A percentile compares a stretch with the other conserved stretches of the same genome.
Evolutionary conservation across 768 basidiomycete species (phyloP).

Genomic region (Rhodotorula diobovata): DNA sequence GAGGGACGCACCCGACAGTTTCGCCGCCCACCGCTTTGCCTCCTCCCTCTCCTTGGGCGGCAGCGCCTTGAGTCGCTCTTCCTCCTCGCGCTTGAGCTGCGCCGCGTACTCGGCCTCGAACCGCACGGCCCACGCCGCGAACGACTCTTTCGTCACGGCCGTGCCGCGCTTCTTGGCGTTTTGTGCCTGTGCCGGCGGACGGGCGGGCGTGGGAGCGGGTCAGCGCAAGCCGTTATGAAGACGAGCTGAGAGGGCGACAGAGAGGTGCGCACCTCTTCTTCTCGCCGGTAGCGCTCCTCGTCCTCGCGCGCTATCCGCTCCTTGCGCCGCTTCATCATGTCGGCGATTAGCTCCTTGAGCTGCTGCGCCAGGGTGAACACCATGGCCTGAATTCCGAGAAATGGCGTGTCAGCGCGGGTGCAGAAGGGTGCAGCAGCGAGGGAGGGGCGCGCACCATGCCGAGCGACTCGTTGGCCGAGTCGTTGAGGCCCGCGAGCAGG

Average conservation of each 20-base stretch:
- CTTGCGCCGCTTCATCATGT: slow-evolving; percentile 59
- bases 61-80: slow-evolving; percentile 66
- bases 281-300: slow-evolving; percentile 66
- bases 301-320: slow-evolving; percentile 61
- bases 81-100: slow-evolving; percentile 66
- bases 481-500: slow-evolving; percentile 12
- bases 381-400: slow-evolving; percentile 62
- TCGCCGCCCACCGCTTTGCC: slow-evolving; percentile 59
- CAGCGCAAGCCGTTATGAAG: no score
- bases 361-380: slow-evolving; percentile 88
- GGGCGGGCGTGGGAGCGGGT: neutral
- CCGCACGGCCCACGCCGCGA: slow-evolving; percentile 70
- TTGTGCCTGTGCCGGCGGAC: slow-evolving; percentile 54
- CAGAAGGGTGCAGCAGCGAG: neutral
- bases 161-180: slow-evolving; percentile 83
- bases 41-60: slow-evolving; percentile 82
- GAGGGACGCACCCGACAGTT: slow-evolving; percentile 62
- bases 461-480: slow-evolving; percentile 72
- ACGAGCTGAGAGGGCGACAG: neutral
- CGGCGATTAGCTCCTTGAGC: slow-evolving; percentile 69
- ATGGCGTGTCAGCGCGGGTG: neutral
- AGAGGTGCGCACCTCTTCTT: slow-evolving; percentile 61
- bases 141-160: slow-evolving; percentile 76
- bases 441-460: slow-evolving; percentile 50
- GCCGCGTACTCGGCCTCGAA: slow-evolving; percentile 67